phyloP scores from a whole-genome alignment of 1,284 basidiomycete genomes.

The Veloporphyrellus conicus region DNA sequence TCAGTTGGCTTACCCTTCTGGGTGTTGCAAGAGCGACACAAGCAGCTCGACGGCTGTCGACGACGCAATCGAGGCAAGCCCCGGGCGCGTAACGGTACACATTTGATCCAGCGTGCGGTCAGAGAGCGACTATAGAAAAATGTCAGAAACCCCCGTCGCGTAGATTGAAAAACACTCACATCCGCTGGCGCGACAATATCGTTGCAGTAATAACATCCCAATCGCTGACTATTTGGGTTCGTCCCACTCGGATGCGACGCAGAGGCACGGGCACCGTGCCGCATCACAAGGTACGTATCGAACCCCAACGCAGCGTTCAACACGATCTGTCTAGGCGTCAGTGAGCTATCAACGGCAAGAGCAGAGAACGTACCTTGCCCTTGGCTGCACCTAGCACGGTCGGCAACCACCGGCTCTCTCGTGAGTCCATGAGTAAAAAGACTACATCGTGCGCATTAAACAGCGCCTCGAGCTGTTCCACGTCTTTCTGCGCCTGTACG shows the following conservation, averaged over 20 bases:
- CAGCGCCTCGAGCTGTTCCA: slow-evolving; percentile 70
- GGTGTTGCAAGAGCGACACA: slow-evolving; percentile 86
- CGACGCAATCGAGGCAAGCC: slow-evolving; percentile 87
- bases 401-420: slow-evolving; percentile 94
- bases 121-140: slow-evolving; percentile 71
- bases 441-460: slow-evolving; percentile 84
- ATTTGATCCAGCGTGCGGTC: slow-evolving; percentile 97
- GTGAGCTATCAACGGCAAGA: background rate
- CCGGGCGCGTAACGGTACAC: slow-evolving; percentile 98
- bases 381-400: slow-evolving; percentile 82
- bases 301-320: slow-evolving; percentile 96
- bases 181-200: slow-evolving; percentile 96
- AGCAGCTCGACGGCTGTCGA: slow-evolving; percentile 91
- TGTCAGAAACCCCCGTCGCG: background rate
- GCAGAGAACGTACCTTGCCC: slow-evolving; percentile 58
- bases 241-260: slow-evolving; percentile 16
- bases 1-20: slow-evolving; percentile 60
- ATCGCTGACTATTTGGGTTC: slow-evolving; percentile 34
- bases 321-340: slow-evolving; percentile 63
- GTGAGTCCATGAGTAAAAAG: slow-evolving; percentile 96
- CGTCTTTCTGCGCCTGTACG: slow-evolving; percentile 60
- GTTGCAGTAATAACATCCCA: slow-evolving; percentile 98
- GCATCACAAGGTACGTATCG: slow-evolving; percentile 95
- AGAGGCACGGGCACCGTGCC: slow-evolving; percentile 71
- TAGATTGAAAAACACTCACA: slow-evolving; percentile 44